Evolutionary conservation across 768 basidiomycete species (phyloP), one percentile per base, ranked within the genome.

Genomic region (Rhizopogon sp.): DNA sequence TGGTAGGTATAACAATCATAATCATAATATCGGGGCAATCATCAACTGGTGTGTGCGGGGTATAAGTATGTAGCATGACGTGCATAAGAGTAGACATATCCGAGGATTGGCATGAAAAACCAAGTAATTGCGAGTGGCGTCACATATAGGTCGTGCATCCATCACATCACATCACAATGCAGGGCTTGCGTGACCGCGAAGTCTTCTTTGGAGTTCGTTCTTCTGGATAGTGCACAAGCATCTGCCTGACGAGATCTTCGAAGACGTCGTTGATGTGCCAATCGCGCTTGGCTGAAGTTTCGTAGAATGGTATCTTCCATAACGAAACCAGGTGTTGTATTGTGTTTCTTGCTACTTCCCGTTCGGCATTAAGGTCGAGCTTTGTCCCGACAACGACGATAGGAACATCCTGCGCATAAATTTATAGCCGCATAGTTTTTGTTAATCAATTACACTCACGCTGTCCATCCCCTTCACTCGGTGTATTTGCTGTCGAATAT

Each of bases 361-460:
- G 81, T 67, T 94, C 92, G 56, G 80, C 83, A 28, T 79, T 80
- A 39, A 94, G 79, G 66, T 94, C 93, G 41, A 87, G 75, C 67
- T 93, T 92, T 31, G 91, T 93, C 42, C 91, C 92, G 8, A 92
- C 92, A 14, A 93, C 79, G 10, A 93, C 87, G 58, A 94, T 88
- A 8, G 92, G 93, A 17, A 91, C 72, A 31, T 72, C 73, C 83
- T 88, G 53, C 10, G 58, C 35, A 40, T 43, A 39, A 43, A 37
- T 47, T 20, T 39, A 6, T 29, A 53, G 43, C 2, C 39, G 14
- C 6, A 11, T 1, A 39, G 29, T 25, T 39, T 31, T 7, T 37
- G 53, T 17, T 13, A 46, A 31, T 25, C 57, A 44, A 14, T 42
- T 39, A 29, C 16, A 70, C 76, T 64, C 59, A 88, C 86, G 25